A percentile compares a stretch with the other conserved stretches of the same genome.
Evolutionary conservation across 1,139 yeast species (phyloP).

Genomic region (Protomyces macrosporus): DNA sequence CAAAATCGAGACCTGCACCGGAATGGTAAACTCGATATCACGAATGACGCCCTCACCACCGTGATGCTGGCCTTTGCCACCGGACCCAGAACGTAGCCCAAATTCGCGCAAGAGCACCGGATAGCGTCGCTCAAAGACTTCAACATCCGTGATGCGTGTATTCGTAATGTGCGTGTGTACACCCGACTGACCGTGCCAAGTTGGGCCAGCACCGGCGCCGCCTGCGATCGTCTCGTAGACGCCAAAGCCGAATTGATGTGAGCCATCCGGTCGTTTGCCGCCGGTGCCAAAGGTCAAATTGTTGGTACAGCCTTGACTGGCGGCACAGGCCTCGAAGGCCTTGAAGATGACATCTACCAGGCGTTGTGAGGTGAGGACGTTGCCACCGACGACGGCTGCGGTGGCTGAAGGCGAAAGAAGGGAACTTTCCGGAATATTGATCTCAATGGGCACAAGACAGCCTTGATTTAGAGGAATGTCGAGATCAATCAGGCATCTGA

Average conservation of each 20-base stretch:
- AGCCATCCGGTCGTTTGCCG: constrained; percentile 42
- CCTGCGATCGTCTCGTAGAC: constrained; percentile 49
- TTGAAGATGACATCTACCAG: constrained; percentile 72
- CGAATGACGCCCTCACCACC: constrained; percentile 65
- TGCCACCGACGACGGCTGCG: constrained; percentile 86
- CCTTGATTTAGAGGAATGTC: constrained; percentile 85
- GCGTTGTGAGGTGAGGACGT: constrained; percentile 81
- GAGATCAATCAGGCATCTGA: constrained; percentile 66
- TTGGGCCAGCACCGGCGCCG: constrained; percentile 57
- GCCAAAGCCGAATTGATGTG: constrained; percentile 50
- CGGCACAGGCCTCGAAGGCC: constrained; percentile 73
- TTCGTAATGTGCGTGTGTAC: constrained; percentile 70
- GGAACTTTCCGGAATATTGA: constrained; percentile 63
- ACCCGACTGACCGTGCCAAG: constrained; percentile 59
- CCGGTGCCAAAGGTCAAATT: constrained; percentile 65
- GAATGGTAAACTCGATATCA: constrained; percentile 53
- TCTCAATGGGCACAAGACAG: constrained; percentile 63
- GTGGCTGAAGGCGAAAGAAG: constrained; percentile 65
- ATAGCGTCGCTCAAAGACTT: constrained; percentile 59
- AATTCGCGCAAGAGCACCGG: constrained; percentile 59
- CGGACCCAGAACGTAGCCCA: constrained; percentile 50
- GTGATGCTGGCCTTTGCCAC: constrained; percentile 51
- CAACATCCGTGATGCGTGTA: constrained; percentile 66
- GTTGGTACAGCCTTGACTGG: constrained; percentile 63
- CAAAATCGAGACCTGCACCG: constrained; percentile 54